phyloP scores from a whole-genome alignment of 129 eudicot species.

The Chrysanthemum makinoi region DNA sequence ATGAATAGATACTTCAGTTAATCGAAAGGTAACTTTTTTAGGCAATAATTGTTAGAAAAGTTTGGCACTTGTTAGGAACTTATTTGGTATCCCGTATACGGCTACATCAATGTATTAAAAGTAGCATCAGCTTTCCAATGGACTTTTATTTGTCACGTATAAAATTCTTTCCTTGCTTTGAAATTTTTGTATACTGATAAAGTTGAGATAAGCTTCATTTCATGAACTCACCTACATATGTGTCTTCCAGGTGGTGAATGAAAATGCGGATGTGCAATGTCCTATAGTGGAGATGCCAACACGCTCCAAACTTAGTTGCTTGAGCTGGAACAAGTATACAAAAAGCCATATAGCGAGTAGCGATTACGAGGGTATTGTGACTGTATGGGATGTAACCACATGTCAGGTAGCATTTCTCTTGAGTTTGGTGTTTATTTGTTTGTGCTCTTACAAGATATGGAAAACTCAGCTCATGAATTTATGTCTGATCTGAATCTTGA shows the following conservation, averaged over 20 bases:
- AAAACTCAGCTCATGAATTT: constrained; percentile 15
- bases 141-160: not conserved
- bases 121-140: too few relatives aligned
- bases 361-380: constrained; percentile 94
- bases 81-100: too few relatives aligned
- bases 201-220: not conserved
- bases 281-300: constrained; percentile 94
- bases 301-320: constrained; percentile 76
- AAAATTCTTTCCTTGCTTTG: not conserved
- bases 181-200: not conserved
- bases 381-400: constrained; percentile 97
- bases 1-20: too few relatives aligned
- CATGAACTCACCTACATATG: constrained; percentile 8
- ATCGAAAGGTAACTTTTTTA: too few relatives aligned
- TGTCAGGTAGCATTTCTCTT: constrained; percentile 56
- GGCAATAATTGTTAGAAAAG: too few relatives aligned
- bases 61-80: too few relatives aligned
- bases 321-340: constrained; percentile 94
- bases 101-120: too few relatives aligned
- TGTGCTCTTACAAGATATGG: not conserved
- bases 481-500: not conserved
- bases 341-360: constrained; percentile 90
- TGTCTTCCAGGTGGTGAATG: constrained; percentile 75
- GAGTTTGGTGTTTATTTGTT: too few relatives aligned
- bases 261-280: constrained; percentile 76